Base-by-base conservation (phyloP, 2,329 filamentous ascomycete species). In the Ophiostoma perfectum region DNA sequence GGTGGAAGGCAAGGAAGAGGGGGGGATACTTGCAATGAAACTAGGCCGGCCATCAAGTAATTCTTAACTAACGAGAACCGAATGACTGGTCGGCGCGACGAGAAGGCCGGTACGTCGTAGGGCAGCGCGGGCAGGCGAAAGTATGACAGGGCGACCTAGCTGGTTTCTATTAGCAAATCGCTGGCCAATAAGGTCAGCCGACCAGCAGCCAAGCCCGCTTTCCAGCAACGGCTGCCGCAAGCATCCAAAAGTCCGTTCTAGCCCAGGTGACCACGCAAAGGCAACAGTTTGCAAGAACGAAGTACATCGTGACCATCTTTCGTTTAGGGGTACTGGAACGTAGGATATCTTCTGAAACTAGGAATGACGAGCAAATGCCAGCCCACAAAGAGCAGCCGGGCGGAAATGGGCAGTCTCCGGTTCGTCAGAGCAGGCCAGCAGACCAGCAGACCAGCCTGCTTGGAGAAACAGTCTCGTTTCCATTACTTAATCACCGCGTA, bases 131-230 rank as follows among this genome's bases (percentile, higher is more conserved):
- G 14, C 42, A 3, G 14, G 14, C 8, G 4, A 12, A 45, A 45
- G 14, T 3, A 45, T 45, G 42, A 55, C 49, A 27, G 49, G 49
- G 8, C 27, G n/a, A n/a, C 18, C 41, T 64, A 9, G 47, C 18
- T n/a, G 8, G 39, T 68, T 71, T 66, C 67, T 38, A 71, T 72
- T 72, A 72, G 68, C 71, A 69, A 71, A 71, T 72, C 70, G 18
- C 38, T 60, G 27, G 68, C 71, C 70, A 72, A 72, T 71, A 1
- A 64, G 55, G 27, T 60, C 55, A 38, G 55, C 55, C 27, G 39
- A 36, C 36, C 52, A 38, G 18, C 9, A 42, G 36, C 42, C 41
- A 45, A 45, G 18, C 42, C 27, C 27, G 27, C 27, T 27, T 27
- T 42, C 62, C 45, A 11, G 62, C 62, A 44, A 16, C 38, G 6